Evolutionary conservation across 2,329 filamentous ascomycete species (phyloP), one percentile per base, ranked within the genome.

Genomic region (Drechmeria coniospora): DNA sequence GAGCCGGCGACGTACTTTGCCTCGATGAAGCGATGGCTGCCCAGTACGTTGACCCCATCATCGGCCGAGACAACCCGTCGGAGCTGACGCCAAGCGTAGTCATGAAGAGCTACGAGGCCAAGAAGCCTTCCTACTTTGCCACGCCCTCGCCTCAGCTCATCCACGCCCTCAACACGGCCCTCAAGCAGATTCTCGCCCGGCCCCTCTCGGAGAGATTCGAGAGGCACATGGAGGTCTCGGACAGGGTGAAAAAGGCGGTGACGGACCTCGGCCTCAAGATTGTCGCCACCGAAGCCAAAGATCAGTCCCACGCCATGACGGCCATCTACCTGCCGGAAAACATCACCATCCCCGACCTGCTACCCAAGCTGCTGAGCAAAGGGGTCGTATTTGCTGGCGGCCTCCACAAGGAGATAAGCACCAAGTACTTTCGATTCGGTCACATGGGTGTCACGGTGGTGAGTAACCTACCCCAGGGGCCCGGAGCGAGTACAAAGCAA

Each of bases 41-140:
- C 87, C 25, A 90, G 77, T 82, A 64, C 45, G 69, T 56, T 8
- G 20, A 2, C 12, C 11, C 14, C 14, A 5, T 19, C 18, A 13
- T 9, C 8, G 18, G 19, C 9, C 4, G 17, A 3, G 9, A 13
- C 10, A 4, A 11, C 12, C 13, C 15, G 15, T 17, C 15, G 23
- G 9, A 8, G 22, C 33, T 37, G 23, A 35, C 22, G 22, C 10
- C 5, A 21, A 11, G 9, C 15, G 15, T 15, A 81, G 79, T 98
- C 56, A 95, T 98, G 87, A 75, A 90, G 61, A 95, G 94, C 61
- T 98, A 98, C 57, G 90, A 98, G 61, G 82, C 83, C 38, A 83
- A 86, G 64, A 98, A 95, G 63, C 74, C 90, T 21, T 92, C 84
- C 2, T 98, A 98, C 65, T 98, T 98, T 49, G 90, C 90, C 21